Evolutionary conservation across 2,329 filamentous ascomycete species (phyloP), one percentile per base, ranked within the genome.

Genomic region (Aureobasidium sp.): DNA sequence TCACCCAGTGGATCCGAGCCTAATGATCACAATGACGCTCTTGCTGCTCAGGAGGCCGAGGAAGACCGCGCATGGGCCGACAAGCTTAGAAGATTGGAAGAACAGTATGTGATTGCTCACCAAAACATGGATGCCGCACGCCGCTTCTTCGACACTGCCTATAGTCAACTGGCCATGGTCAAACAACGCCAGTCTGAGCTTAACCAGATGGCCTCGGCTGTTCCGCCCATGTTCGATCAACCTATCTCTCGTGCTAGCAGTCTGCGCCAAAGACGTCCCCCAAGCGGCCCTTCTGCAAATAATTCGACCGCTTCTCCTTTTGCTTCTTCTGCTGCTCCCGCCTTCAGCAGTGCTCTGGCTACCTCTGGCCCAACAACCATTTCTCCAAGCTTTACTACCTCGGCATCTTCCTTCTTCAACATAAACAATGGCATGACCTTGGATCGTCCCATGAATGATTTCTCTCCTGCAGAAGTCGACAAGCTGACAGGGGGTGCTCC

Each of bases 401-500:
- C 81, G 36, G 72, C 67, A 6, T 76, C 78, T 5, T 77, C 80
- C 1, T 77, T 83, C 48, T 76, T 83, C 57, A 82, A 83, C n/a
- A 82, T 85, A 55, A 78, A 78, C 55, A 86, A 86, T 66, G 84
- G 84, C 63, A 86, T 85, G 82, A 80, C 82, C 4, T 69, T 84
- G n/a, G 64, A 61, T 20, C 50, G 50, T 39, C 73, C 77, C 23
- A 75, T 78, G 47, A 74, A 77, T 64, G 67, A 79, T 10, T 78
- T 86, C 61, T 84, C 83, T 6, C 87, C 89, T 36, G 81, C 84
- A 1, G 86, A 88, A 20, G 75, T 87, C 5, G 83, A 84, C 63
- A 79, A 79, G 20, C 72, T 88, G 39, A 85, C 81, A 3, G 82
- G 80, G 20, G 85, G 84, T 32, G 89, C 87, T 2, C 88, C 88